Conservation (phyloP, 2,329 filamentous ascomycete genomes). For the Ceratocystis huliohia region DNA sequence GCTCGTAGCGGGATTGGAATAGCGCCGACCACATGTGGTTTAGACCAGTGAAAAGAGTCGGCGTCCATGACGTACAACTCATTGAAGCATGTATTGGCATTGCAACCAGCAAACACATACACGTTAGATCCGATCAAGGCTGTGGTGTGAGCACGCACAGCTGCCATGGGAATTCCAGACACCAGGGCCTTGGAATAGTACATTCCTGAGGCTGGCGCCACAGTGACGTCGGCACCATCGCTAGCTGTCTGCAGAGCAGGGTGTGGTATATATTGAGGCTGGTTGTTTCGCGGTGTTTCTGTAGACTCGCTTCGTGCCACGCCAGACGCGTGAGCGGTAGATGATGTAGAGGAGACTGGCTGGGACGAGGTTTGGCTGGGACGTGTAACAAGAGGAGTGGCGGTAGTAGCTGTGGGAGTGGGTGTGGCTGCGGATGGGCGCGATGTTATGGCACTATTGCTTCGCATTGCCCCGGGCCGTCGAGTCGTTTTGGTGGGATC, state of each 20-base stretch:
- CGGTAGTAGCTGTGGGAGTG: neutral
- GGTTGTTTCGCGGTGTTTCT: slow-evolving; percentile 23
- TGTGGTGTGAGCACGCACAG: slow-evolving; percentile 53
- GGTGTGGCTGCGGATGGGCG: slow-evolving; percentile 24
- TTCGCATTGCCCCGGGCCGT: slow-evolving; percentile 37
- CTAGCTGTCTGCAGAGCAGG: slow-evolving; percentile 45
- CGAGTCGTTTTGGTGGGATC: slow-evolving; percentile 23
- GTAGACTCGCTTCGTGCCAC: slow-evolving; percentile 19
- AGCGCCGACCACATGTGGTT: slow-evolving; percentile 51
- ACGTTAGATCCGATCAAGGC: slow-evolving; percentile 54
- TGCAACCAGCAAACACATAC: slow-evolving; percentile 57
- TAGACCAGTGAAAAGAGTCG: slow-evolving; percentile 57
- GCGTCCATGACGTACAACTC: slow-evolving; percentile 57
- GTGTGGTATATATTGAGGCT: slow-evolving; percentile 33
- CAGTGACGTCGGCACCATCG: slow-evolving; percentile 46
- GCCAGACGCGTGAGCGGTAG: slow-evolving; percentile 23
- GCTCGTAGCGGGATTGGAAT: slow-evolving; percentile 52
- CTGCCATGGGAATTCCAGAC: slow-evolving; percentile 49
- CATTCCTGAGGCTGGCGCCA: slow-evolving; percentile 56
- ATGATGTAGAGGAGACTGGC: slow-evolving; percentile 2
- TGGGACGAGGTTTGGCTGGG: slow-evolving; percentile 14
- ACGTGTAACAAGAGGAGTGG: neutral
- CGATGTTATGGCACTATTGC: slow-evolving; percentile 40
- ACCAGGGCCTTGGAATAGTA: slow-evolving; percentile 56
- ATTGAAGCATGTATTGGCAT: slow-evolving; percentile 54